Evolutionary conservation across 306 rosid genomes (phyloP).

Genomic region (Vicia sativa): DNA sequence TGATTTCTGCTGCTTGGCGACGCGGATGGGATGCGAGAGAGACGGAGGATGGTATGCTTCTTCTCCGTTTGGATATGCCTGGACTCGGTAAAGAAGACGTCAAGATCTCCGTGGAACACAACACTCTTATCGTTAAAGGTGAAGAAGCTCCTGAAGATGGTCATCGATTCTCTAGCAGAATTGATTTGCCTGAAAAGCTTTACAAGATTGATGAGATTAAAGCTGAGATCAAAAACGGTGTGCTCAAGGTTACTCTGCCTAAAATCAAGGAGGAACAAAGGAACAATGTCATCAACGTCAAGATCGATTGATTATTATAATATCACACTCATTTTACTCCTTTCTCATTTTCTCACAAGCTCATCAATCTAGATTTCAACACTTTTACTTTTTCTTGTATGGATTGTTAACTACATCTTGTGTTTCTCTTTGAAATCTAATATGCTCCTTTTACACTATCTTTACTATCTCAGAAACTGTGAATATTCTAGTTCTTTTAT

Average conservation of each 20-base stretch:
- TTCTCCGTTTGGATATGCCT: conserved; percentile 74
- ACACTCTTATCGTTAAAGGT: conserved; percentile 62
- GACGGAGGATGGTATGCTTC: conserved; percentile 48
- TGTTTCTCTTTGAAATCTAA: too few relatives aligned
- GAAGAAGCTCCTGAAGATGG: conserved; percentile 52
- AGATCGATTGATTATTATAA: conserved; percentile 44
- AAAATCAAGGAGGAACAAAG: conserved; percentile 67
- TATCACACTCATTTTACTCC: too few relatives aligned
- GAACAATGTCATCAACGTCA: conserved; percentile 49
- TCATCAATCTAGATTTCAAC: too few relatives aligned
- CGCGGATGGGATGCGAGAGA: conserved; percentile 80
- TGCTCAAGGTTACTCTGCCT: conserved; percentile 61
- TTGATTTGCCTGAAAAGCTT: conserved; percentile 59
- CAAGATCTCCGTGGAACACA: conserved; percentile 68
- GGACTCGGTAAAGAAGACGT: conserved; percentile 70
- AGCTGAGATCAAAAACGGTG: conserved; percentile 89
- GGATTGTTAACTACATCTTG: too few relatives aligned
- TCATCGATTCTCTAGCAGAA: conserved; percentile 53
- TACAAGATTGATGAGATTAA: conserved; percentile 60
- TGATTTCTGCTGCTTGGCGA: conserved; percentile 43
- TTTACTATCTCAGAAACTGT: too few relatives aligned
- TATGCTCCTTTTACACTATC: too few relatives aligned
- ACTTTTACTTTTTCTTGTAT: too few relatives aligned
- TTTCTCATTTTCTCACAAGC: too few relatives aligned
- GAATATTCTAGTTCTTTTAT: too few relatives aligned